Conservation (phyloP, 148 eudicot genomes). For the Rhododendron mucronatum region DNA sequence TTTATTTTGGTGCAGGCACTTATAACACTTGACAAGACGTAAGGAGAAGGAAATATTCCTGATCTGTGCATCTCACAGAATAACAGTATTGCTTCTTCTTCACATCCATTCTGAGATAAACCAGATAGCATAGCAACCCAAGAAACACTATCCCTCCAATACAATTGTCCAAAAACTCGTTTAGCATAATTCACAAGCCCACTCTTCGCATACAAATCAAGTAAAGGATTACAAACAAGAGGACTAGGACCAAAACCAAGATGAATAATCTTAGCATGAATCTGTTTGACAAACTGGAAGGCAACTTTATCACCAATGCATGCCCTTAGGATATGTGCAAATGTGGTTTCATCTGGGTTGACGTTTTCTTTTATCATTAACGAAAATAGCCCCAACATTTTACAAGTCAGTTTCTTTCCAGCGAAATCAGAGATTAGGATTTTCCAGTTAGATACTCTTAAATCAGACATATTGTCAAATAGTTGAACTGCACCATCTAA, state of each 20-base stretch:
- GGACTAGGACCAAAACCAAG: constrained; percentile 44
- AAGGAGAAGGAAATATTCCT: constrained; percentile 73
- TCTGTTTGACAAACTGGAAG: constrained; percentile 33
- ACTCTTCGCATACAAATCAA: constrained; percentile 72
- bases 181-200: constrained; percentile 51
- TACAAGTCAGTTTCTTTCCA: constrained; percentile 10
- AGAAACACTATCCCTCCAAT: constrained; percentile 59
- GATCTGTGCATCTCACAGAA: constrained; percentile 63
- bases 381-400: constrained; percentile 39
- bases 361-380: constrained; percentile 44
- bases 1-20: constrained; percentile 72
- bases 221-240: constrained; percentile 64
- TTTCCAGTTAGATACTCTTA: constrained; percentile 43
- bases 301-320: constrained; percentile 36
- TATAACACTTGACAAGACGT: constrained; percentile 71
- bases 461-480: constrained; percentile 47
- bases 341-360: constrained; percentile 48
- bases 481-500: constrained; percentile 41
- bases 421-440: background rate
- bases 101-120: constrained; percentile 59
- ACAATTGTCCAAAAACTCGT: constrained; percentile 42
- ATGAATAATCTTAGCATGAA: constrained; percentile 55
- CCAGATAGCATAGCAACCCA: constrained; percentile 98
- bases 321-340: constrained; percentile 44
- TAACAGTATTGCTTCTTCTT: constrained; percentile 50